Base-by-base conservation (phyloP, 495 filamentous ascomycete genomes). In the Talaromyces stipitatus region DNA sequence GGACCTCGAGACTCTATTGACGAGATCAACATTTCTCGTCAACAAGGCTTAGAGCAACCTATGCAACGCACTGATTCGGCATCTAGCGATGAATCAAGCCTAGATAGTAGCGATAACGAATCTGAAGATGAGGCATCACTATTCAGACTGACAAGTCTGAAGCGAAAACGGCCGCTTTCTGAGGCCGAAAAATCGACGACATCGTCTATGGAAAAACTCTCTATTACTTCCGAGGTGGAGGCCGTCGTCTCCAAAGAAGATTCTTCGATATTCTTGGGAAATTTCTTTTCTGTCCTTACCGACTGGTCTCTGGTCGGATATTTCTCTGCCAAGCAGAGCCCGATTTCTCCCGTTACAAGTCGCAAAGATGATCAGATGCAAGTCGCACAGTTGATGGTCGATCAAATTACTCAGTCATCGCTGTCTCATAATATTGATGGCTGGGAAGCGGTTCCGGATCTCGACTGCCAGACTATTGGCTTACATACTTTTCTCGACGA, bases 361-460 rank as follows among this genome's bases (percentile, higher is more conserved):
- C 63, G 67, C 27, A 71, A 63, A 27, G 72, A 78, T 57, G 65
- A 73, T 30, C 67, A 78, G 23, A 66, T 76, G 23, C 67, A 72
- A 50, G 63, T 78, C 50, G 77, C 76, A 3, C 78, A 81, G 52
- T 53, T 80, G 23, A 53, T 80, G 14, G 72, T 72, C 22, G 77
- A 80, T 46, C 78, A 81, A 61, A 58, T 77, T 55, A 74, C 72
- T 6, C 75, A 77, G 58, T 77, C 73, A n/a, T 76, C 75, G 3
- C 59, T 78, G 20, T 61, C 73, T 43, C 71, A 78, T 62, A 60
- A 61, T 14, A 57, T 75, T 48, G 66, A 71, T 51, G 68, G 64
- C 4, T 33, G 57, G 7, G 57, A 67, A 27, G 57, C 64, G n/a
- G 61, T 71, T 18, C 70, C 66, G 43, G 66, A 58, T 26, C 62